Conservation (phyloP, 306 rosid genomes). For the Prunus fruticosa region DNA sequence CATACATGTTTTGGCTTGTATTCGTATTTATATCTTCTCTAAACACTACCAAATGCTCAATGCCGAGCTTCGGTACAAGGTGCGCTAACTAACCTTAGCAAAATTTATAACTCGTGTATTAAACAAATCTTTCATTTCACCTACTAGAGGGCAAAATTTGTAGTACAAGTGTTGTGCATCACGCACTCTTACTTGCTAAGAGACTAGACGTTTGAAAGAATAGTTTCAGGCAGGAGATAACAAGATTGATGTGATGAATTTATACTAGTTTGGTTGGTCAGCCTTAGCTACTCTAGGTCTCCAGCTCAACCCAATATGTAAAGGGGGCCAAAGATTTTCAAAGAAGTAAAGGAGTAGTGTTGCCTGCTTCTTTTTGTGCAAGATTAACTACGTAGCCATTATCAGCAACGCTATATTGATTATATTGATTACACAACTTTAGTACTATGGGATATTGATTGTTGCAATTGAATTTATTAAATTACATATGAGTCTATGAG, state of each 20-base stretch:
- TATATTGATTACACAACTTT: not conserved
- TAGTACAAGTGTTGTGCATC: too few species aligned
- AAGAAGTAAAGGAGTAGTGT: not conserved
- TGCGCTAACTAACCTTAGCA: too few species aligned
- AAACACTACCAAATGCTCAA: too few species aligned
- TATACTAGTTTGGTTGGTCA: not conserved
- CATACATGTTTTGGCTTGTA: not conserved
- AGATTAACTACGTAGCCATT: not conserved
- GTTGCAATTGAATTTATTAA: conserved; percentile 3
- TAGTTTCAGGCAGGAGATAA: not conserved
- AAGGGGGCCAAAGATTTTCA: not conserved
- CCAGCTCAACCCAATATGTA: not conserved
- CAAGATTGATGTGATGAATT: not conserved
- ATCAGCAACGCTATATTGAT: not conserved
- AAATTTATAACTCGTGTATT: too few species aligned
- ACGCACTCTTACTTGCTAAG: not conserved
- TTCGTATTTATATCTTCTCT: too few species aligned
- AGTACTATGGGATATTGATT: not conserved
- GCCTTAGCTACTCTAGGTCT: not conserved
- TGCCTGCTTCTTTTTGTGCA: not conserved
- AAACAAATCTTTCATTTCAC: too few species aligned
- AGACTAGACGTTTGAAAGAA: not conserved
- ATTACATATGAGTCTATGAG: not conserved
- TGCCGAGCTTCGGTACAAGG: too few species aligned
- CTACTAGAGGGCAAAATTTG: too few species aligned